Percentiles rank a stretch among this genome's conserved stretches.
phyloP scores from a whole-genome alignment of 1,139 yeast genomes.

The Geotrichum carabidarum region DNA sequence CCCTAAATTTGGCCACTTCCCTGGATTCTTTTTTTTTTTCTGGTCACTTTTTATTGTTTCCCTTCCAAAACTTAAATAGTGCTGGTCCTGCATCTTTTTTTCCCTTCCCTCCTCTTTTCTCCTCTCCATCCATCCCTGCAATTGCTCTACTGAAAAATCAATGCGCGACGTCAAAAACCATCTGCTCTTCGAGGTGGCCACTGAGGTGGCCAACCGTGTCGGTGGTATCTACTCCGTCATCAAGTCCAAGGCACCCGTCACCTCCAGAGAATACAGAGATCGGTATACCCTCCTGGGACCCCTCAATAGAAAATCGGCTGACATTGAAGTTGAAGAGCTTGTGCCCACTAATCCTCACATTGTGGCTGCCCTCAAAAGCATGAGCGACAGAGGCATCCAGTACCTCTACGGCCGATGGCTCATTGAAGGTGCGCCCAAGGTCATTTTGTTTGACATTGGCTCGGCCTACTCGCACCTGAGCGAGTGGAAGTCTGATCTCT shows the following conservation, averaged over 20 bases:
- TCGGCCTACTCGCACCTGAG: constrained; percentile 66
- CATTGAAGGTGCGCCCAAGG: constrained; percentile 95
- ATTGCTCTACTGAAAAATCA: not conserved
- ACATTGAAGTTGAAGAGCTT: constrained; percentile 87
- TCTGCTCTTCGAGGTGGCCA: constrained; percentile 86
- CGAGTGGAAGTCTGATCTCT: constrained; percentile 92
- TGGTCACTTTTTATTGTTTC: not conserved
- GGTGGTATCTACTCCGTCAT: constrained; percentile 97
- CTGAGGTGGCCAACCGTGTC: constrained; percentile 95
- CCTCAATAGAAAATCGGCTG: constrained; percentile 70
- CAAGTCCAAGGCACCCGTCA: constrained; percentile 94
- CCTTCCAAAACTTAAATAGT: not conserved
- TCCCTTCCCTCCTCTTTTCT: not conserved
- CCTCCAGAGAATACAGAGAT: constrained; percentile 87
- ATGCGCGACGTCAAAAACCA: constrained; percentile 57
- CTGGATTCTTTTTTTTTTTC: not conserved
- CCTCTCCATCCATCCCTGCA: not conserved
- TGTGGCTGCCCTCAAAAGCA: constrained; percentile 48
- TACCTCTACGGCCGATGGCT: constrained; percentile 94
- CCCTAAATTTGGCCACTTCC: not conserved
- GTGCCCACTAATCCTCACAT: constrained; percentile 56
- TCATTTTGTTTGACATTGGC: constrained; percentile 75
- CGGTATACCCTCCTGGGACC: constrained; percentile 88
- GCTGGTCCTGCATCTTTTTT: not conserved
- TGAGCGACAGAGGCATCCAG: constrained; percentile 73